phyloP scores from a whole-genome alignment of 352 stramenopile genomes.

The Aphanomyces cochlioides region DNA sequence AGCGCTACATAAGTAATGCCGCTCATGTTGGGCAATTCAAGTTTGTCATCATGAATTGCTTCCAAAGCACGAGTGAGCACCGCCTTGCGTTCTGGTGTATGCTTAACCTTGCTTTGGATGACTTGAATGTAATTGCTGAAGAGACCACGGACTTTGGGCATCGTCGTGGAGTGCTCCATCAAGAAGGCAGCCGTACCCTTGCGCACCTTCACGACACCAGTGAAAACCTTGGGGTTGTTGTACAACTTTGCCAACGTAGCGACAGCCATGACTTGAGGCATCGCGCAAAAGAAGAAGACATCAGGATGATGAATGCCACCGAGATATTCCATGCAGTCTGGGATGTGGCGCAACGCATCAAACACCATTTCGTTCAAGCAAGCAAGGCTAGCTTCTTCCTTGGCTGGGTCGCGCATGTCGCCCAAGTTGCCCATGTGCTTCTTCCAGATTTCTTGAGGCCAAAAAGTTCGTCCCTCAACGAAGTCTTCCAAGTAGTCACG shows the following conservation, averaged over 20 bases:
- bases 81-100: background rate
- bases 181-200: slow-evolving; percentile 58
- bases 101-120: slow-evolving; percentile 31
- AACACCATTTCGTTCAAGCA: slow-evolving; percentile 91
- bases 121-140: slow-evolving; percentile 30
- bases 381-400: slow-evolving; percentile 38
- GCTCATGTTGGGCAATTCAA: slow-evolving; percentile 30
- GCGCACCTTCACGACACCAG: slow-evolving; percentile 91
- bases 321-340: slow-evolving; percentile 88
- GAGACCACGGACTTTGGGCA: slow-evolving; percentile 30
- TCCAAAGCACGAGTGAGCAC: slow-evolving; percentile 1
- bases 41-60: slow-evolving; percentile 13
- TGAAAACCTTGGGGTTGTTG: slow-evolving; percentile 87
- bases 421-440: slow-evolving; percentile 56
- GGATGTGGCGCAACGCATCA: slow-evolving; percentile 83
- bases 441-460: slow-evolving; percentile 87
- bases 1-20: slow-evolving; percentile 21
- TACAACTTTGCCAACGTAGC: slow-evolving; percentile 87
- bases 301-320: slow-evolving; percentile 62
- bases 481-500: slow-evolving; percentile 93
- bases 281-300: slow-evolving; percentile 91
- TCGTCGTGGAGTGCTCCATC: slow-evolving; percentile 29
- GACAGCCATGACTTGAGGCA: slow-evolving; percentile 93
- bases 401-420: slow-evolving; percentile 27
- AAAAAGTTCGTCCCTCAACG: slow-evolving; percentile 89